Percentiles rank a stretch among this genome's conserved stretches.
These are phyloP conservation scores for Oxalis stricta DNA, from an alignment of 441 rosid species.

Conservation along the genomic window DNA sequence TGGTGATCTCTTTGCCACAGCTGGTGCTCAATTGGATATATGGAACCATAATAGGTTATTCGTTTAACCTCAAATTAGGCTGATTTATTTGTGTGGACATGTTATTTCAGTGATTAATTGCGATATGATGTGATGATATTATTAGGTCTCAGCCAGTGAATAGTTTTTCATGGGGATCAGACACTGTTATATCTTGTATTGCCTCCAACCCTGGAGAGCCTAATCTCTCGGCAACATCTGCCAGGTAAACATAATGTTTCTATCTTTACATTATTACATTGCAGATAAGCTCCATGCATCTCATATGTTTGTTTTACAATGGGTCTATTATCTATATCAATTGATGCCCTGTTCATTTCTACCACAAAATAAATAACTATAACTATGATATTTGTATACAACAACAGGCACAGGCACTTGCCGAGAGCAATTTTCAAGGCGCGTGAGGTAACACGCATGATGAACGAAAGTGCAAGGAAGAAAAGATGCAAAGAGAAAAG, in stretches of 20 bases:
- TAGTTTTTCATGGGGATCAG: slow-evolving; percentile 77
- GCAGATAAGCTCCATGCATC: no score
- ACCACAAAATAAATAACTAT: no score
- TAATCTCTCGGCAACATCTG: slow-evolving; percentile 66
- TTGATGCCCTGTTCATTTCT: no score
- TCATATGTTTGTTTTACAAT: no score
- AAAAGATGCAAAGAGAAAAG: slow-evolving; percentile 67
- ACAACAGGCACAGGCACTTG: slow-evolving; percentile 88
- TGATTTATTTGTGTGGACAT: not conserved
- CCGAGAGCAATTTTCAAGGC: slow-evolving; percentile 85
- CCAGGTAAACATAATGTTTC: no score
- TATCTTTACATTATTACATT: no score
- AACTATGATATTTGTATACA: no score
- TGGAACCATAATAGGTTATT: slow-evolving; percentile 97
- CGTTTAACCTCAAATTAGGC: slow-evolving; percentile 3
- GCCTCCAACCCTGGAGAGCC: slow-evolving; percentile 92
- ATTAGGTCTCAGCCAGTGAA: slow-evolving; percentile 81
- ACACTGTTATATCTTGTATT: slow-evolving; percentile 70
- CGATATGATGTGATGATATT: slow-evolving; percentile 3
- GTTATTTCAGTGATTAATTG: not conserved
- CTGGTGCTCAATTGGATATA: slow-evolving; percentile 90
- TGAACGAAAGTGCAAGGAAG: slow-evolving; percentile 52
- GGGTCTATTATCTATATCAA: no score
- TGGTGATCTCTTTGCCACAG: slow-evolving; percentile 84
- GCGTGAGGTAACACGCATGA: slow-evolving; percentile 22